Conservation (phyloP, 371 early-diverging fungal species). For the Batkoa obscura region DNA sequence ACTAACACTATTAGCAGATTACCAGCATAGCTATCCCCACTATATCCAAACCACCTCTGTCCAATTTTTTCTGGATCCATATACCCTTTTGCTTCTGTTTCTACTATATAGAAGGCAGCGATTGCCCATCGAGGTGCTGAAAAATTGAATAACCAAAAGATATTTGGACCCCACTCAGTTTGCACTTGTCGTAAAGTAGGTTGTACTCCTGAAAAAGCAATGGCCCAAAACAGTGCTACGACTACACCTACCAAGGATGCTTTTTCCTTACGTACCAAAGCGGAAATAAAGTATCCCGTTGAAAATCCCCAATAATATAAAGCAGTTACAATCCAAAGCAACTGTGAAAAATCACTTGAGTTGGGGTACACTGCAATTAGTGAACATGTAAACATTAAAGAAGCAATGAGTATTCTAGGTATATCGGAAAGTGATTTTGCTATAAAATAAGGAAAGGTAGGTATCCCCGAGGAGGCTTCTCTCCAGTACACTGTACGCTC, state of each 20-base stretch:
- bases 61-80: conserved; percentile 7
- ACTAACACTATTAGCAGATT: conserved; percentile 12
- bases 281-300: conserved; percentile 23
- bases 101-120: conserved; percentile 23
- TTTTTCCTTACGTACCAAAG: conserved; percentile 13
- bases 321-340: conserved; percentile 9
- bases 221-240: conserved; percentile 22
- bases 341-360: neutral
- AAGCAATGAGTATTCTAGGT: conserved; percentile 24
- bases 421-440: conserved; percentile 28
- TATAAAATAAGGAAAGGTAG: conserved; percentile 23
- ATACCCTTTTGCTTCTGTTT: conserved; percentile 16
- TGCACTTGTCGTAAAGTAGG: conserved; percentile 19
- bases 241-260: conserved; percentile 20
- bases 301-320: conserved; percentile 15
- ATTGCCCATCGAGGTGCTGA: conserved; percentile 29
- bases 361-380: conserved; percentile 20
- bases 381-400: conserved; percentile 22
- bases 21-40: conserved; percentile 11
- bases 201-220: conserved; percentile 22
- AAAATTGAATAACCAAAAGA: conserved; percentile 16
- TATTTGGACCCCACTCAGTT: conserved; percentile 4
- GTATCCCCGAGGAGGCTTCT: conserved; percentile 22
- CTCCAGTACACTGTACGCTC: conserved; percentile 30
- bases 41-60: conserved; percentile 6